These are phyloP conservation scores for Fraxinus pennsylvanica DNA, from an alignment of 257 asterid species.

Conservation along the genomic window DNA sequence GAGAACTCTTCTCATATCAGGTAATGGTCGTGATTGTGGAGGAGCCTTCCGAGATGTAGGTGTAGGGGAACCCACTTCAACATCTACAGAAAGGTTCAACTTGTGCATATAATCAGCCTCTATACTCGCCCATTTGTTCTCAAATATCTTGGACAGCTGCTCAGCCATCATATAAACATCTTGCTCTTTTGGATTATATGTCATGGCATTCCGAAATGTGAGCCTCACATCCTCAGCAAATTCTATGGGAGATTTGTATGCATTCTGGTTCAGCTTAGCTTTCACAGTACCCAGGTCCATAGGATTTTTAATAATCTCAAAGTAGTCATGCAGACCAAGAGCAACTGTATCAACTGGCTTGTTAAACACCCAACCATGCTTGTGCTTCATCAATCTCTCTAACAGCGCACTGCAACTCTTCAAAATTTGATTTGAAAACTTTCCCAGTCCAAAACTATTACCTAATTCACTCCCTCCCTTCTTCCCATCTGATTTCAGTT, in stretches of 20 bases:
- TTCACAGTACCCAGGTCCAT: constrained; percentile 87
- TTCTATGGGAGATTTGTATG: constrained; percentile 73
- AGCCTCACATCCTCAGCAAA: constrained; percentile 87
- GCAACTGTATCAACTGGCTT: constrained; percentile 71
- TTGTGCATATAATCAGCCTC: constrained; percentile 60
- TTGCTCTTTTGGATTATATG: constrained; percentile 79
- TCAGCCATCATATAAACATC: constrained; percentile 88
- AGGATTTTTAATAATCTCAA: constrained; percentile 64
- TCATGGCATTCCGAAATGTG: constrained; percentile 76
- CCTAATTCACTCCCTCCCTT: constrained; percentile 50
- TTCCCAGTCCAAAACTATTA: constrained; percentile 28
- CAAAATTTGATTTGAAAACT: constrained; percentile 51
- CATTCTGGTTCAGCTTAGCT: constrained; percentile 50
- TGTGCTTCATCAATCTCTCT: constrained; percentile 88
- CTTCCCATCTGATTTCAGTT: constrained; percentile 50
- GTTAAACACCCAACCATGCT: constrained; percentile 88
- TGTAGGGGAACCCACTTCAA: constrained; percentile 47
- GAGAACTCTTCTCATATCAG: constrained; percentile 36
- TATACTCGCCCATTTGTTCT: constrained; percentile 63
- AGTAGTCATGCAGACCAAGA: constrained; percentile 84
- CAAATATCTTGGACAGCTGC: constrained; percentile 59
- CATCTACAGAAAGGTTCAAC: constrained; percentile 40
- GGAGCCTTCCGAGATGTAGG: constrained; percentile 58
- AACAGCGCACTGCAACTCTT: constrained; percentile 62
- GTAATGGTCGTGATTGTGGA: constrained; percentile 33